phyloP scores from a whole-genome alignment of 2,329 filamentous ascomycete species.

The Fusarium brachygibbosum region DNA sequence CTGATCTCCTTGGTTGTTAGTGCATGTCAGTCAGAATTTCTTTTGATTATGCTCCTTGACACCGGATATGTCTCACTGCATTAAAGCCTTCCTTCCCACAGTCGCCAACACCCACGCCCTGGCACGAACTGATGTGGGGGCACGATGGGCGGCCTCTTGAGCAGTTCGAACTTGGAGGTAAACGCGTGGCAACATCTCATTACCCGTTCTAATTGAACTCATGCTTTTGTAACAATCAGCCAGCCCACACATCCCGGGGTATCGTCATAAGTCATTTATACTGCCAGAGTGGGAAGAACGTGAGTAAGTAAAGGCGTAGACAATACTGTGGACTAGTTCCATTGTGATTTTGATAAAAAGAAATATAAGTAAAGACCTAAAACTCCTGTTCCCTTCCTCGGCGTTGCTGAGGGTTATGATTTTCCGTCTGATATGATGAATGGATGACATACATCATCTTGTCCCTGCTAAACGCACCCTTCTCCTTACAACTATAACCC shows the following conservation, averaged over 20 bases:
- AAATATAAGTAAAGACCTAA: constrained; percentile 41
- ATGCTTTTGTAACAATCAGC: neutral
- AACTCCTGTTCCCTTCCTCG: constrained; percentile 44
- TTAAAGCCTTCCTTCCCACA: neutral
- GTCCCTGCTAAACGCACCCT: constrained; percentile 35
- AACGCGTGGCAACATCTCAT: constrained; percentile 43
- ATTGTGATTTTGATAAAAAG: constrained; percentile 20
- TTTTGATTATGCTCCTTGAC: constrained; percentile 18
- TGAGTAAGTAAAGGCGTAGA: neutral
- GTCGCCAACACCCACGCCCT: constrained; percentile 5
- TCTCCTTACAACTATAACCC: constrained; percentile 39
- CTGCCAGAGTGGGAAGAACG: neutral
- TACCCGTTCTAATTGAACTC: neutral
- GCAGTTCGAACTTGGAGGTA: constrained; percentile 6
- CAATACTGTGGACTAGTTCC: constrained; percentile 9
- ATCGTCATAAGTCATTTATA: neutral
- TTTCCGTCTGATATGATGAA: constrained; percentile 24
- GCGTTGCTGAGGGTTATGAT: constrained; percentile 33
- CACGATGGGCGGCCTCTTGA: constrained; percentile 43
- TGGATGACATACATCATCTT: constrained; percentile 44
- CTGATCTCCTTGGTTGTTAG: neutral
- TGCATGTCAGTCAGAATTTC: constrained; percentile 26
- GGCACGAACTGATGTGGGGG: constrained; percentile 38
- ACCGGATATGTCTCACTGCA: constrained; percentile 24
- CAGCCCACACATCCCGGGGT: neutral